These are phyloP conservation scores for Striga hermonthica DNA, from an alignment of 305 asterid species.

Conservation along the genomic window DNA sequence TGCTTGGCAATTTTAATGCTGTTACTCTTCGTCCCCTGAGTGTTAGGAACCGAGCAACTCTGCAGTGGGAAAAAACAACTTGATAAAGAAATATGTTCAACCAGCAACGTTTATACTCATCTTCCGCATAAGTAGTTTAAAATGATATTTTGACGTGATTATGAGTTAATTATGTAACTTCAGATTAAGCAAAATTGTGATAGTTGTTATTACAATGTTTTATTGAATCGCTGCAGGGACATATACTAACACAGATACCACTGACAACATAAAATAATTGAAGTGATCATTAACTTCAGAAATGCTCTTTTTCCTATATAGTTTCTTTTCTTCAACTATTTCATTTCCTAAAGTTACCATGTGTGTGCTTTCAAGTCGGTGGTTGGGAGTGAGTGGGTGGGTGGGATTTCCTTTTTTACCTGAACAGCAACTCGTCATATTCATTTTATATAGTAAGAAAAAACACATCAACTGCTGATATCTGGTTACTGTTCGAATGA, in stretches of 20 bases:
- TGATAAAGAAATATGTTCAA: constrained; percentile 11
- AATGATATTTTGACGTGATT: constrained; percentile 1
- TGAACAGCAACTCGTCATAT: constrained; percentile 5
- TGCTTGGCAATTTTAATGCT: constrained; percentile 69
- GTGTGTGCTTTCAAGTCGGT: too few species aligned
- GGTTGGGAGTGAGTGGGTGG: too few species aligned
- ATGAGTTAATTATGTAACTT: constrained; percentile 13
- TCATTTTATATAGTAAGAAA: constrained; percentile 1
- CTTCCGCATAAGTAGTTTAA: constrained; percentile 15
- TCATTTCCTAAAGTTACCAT: too few species aligned
- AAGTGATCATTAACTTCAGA: constrained; percentile 8
- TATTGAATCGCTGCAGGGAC: too few species aligned
- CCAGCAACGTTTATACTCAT: constrained; percentile 14
- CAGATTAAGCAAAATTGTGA: too few species aligned
- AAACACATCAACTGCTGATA: constrained; percentile 2
- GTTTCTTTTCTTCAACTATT: background rate
- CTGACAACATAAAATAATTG: constrained; percentile 16
- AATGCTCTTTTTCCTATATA: background rate
- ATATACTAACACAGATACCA: background rate
- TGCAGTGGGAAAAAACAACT: constrained; percentile 29
- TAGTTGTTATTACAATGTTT: too few species aligned
- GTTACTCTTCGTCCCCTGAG: constrained; percentile 82
- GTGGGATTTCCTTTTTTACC: background rate
- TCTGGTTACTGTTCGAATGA: constrained; percentile 6
- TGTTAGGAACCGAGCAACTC: constrained; percentile 81